A percentile compares a stretch with the other conserved stretches of the same genome.
phyloP scores from a whole-genome alignment of 768 basidiomycete genomes.

The Hericium coralloides region DNA sequence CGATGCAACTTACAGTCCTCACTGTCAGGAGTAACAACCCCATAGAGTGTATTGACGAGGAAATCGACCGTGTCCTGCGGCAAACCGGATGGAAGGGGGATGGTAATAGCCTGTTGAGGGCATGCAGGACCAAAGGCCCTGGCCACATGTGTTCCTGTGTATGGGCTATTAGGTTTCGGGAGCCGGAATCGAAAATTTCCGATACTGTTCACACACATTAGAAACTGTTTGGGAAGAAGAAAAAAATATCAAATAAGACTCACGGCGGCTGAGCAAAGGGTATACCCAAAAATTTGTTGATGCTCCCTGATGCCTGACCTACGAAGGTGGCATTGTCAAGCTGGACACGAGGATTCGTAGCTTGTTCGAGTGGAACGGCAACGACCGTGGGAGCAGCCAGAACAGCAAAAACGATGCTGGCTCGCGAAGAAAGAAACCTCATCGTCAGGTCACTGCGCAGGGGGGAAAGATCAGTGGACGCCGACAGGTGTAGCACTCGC shows the following conservation, averaged over 20 bases:
- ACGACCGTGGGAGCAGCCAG: too few relatives aligned
- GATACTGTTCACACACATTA: neutral
- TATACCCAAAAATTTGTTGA: slow-evolving; percentile 10
- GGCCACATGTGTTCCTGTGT: slow-evolving; percentile 10
- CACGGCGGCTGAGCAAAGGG: slow-evolving; percentile 15
- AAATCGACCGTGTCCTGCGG: neutral
- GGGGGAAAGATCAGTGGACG: too few relatives aligned
- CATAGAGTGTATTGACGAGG: neutral
- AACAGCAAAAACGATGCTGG: too few relatives aligned
- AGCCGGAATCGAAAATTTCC: slow-evolving; percentile 12
- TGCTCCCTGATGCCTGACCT: slow-evolving; percentile 2
- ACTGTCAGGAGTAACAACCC: neutral
- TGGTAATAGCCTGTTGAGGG: slow-evolving; percentile 13
- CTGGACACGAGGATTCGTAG: too few relatives aligned
- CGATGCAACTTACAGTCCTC: slow-evolving; percentile 1
- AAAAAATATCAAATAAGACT: neutral
- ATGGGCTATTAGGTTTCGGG: slow-evolving; percentile 3
- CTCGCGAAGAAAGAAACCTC: too few relatives aligned
- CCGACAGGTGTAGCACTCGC: too few relatives aligned
- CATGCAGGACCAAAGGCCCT: slow-evolving; percentile 14
- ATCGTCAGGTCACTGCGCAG: too few relatives aligned
- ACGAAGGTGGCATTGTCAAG: slow-evolving; percentile 10
- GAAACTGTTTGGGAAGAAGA: neutral
- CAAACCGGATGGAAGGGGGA: neutral
- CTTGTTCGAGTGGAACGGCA: too few relatives aligned